Conservation (phyloP, 2,329 filamentous ascomycete species). For the Sarocladium oryzae region DNA sequence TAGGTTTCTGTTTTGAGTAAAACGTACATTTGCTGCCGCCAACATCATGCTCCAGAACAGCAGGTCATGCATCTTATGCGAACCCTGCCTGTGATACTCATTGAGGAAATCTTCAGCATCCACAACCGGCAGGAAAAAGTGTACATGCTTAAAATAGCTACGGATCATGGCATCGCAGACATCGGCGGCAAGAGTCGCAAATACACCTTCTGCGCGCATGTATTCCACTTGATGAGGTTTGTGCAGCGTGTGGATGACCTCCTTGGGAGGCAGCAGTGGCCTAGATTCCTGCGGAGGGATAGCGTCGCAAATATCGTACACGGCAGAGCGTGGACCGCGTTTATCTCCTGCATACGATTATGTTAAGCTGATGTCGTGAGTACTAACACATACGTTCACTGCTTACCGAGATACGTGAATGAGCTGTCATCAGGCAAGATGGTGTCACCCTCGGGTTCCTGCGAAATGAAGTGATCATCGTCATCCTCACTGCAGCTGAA, state of each 20-base stretch:
- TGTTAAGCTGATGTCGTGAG: too few relatives aligned
- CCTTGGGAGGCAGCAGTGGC: too few relatives aligned
- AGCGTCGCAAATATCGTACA: too few relatives aligned
- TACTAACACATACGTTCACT: too few relatives aligned
- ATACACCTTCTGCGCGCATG: constrained; percentile 8
- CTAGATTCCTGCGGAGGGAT: too few relatives aligned
- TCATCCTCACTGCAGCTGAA: too few relatives aligned
- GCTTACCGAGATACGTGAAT: too few relatives aligned
- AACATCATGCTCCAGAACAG: constrained; percentile 3
- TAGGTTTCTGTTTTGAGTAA: background rate
- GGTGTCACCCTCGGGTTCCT: too few relatives aligned
- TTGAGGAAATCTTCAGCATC: constrained; percentile 9
- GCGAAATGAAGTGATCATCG: too few relatives aligned
- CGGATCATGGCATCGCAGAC: constrained; percentile 7
- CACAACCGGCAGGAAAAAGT: constrained; percentile 9
- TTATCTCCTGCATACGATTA: too few relatives aligned
- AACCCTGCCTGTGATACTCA: background rate
- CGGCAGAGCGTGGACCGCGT: too few relatives aligned
- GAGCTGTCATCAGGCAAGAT: too few relatives aligned
- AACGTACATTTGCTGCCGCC: background rate
- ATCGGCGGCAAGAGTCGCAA: background rate
- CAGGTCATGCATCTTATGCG: background rate
- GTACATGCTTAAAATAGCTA: constrained; percentile 8
- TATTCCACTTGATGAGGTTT: constrained; percentile 9
- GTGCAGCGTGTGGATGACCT: background rate